Percentiles rank a stretch among this genome's conserved stretches.
These are phyloP conservation scores for Ophiocordyceps unilateralis DNA, from an alignment of 2,329 filamentous ascomycete species.

Conservation along the genomic window DNA sequence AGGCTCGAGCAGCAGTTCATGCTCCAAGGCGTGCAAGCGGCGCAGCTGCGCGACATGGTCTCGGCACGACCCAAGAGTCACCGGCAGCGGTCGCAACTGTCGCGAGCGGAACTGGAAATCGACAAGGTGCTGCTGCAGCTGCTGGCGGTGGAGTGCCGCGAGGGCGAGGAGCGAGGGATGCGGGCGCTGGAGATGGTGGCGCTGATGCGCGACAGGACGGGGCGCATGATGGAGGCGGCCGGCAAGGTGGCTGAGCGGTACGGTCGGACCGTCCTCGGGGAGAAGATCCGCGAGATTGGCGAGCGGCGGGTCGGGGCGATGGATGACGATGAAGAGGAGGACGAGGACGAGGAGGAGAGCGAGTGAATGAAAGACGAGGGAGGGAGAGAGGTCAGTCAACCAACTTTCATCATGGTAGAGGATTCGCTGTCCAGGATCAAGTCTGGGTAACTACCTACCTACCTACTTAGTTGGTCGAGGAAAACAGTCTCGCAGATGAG, in stretches of 20 bases:
- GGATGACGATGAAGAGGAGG: conserved; percentile 32
- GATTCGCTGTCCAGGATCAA: too few species aligned
- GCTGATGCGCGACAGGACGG: conserved; percentile 68
- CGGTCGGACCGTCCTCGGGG: conserved; percentile 59
- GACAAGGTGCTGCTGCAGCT: conserved; percentile 85
- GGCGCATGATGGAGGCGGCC: conserved; percentile 83
- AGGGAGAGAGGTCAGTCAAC: background rate
- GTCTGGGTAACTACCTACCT: too few species aligned
- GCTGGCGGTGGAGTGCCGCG: conserved; percentile 75
- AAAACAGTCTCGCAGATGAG: too few species aligned
- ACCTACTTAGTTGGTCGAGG: too few species aligned
- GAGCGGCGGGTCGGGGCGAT: conserved; percentile 49
- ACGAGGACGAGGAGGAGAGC: conserved; percentile 1
- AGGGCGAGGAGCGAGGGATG: conserved; percentile 88
- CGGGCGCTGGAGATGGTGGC: conserved; percentile 80
- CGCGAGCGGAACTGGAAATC: conserved; percentile 61
- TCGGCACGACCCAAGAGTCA: conserved; percentile 41
- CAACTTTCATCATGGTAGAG: too few species aligned
- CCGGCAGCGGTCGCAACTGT: conserved; percentile 48
- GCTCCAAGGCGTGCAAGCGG: conserved; percentile 51
- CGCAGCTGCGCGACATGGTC: conserved; percentile 60
- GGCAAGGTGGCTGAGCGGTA: conserved; percentile 80
- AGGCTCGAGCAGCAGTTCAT: conserved; percentile 70
- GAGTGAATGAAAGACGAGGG: background rate
- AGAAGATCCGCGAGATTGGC: conserved; percentile 78